Conservation (phyloP, 371 early-diverging fungal species). For the Circinella umbellata region DNA sequence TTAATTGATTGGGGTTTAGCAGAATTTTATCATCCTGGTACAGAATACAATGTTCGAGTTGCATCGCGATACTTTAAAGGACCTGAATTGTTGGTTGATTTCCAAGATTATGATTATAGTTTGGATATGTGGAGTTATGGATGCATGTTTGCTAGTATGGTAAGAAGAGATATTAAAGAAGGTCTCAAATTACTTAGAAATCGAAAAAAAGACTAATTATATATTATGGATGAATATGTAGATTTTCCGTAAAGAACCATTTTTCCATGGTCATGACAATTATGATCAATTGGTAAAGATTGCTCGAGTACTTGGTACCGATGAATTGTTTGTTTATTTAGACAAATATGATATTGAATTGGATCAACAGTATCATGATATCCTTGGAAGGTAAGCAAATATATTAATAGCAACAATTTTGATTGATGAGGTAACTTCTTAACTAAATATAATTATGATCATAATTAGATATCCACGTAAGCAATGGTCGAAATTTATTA, state of each 20-base stretch:
- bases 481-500: slow-evolving; percentile 94
- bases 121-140: slow-evolving; percentile 99
- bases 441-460: background rate
- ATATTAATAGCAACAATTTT: background rate
- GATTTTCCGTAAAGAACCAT: slow-evolving; percentile 98
- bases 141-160: slow-evolving; percentile 99
- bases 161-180: slow-evolving; percentile 25
- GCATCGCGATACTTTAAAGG: slow-evolving; percentile 99
- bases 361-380: slow-evolving; percentile 51
- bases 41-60: slow-evolving; percentile 98
- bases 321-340: slow-evolving; percentile 89
- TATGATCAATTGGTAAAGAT: slow-evolving; percentile 98
- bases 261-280: slow-evolving; percentile 99
- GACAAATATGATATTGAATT: slow-evolving; percentile 95
- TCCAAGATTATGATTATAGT: slow-evolving; percentile 98
- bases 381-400: slow-evolving; percentile 14
- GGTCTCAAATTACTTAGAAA: too few relatives aligned
- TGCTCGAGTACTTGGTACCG: slow-evolving; percentile 95
- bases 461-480: slow-evolving; percentile 85
- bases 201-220: too few relatives aligned
- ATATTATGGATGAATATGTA: slow-evolving; percentile 21
- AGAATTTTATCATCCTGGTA: slow-evolving; percentile 99
- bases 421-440: too few relatives aligned
- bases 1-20: slow-evolving; percentile 99
- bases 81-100: slow-evolving; percentile 99